Percentiles rank a stretch among this genome's conserved stretches.
Conservation (phyloP, 768 basidiomycete species). For the Pholiota molesta region DNA sequence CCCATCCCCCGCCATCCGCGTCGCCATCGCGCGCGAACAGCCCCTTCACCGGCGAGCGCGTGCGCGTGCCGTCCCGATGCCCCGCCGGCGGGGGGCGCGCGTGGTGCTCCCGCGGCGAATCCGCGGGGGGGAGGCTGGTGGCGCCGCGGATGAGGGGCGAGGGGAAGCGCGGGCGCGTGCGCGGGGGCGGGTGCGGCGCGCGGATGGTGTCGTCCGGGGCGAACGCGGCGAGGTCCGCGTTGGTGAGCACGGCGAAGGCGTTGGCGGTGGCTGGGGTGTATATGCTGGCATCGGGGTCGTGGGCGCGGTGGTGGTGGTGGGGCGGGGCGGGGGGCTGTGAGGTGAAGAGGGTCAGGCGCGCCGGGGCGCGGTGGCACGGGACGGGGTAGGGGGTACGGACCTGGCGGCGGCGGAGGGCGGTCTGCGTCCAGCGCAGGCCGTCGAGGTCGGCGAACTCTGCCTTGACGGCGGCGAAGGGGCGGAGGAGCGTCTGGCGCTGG, state of each 20-base stretch:
- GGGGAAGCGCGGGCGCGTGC: neutral
- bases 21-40: slow-evolving; percentile 18
- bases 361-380: no score
- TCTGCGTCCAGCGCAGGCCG: slow-evolving; percentile 53
- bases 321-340: no score
- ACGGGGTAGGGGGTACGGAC: slow-evolving; percentile 8
- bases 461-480: slow-evolving; percentile 57
- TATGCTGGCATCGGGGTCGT: no score
- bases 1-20: no score
- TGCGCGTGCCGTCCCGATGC: slow-evolving; percentile 26
- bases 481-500: slow-evolving; percentile 38
- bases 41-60: slow-evolving; percentile 34
- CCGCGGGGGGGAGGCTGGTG: neutral
- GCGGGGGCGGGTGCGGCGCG: neutral
- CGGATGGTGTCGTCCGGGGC: slow-evolving; percentile 44
- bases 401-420: slow-evolving; percentile 33
- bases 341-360: no score
- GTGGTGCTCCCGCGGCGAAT: neutral
- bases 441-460: slow-evolving; percentile 66
- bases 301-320: no score
- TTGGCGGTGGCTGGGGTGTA: slow-evolving; percentile 1
- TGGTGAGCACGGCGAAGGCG: slow-evolving; percentile 38
- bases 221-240: slow-evolving; percentile 37
- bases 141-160: neutral
- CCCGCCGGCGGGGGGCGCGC: neutral